Evolutionary conservation across 2,329 filamentous ascomycete species (phyloP).

Genomic region (Cercospora sp.): DNA sequence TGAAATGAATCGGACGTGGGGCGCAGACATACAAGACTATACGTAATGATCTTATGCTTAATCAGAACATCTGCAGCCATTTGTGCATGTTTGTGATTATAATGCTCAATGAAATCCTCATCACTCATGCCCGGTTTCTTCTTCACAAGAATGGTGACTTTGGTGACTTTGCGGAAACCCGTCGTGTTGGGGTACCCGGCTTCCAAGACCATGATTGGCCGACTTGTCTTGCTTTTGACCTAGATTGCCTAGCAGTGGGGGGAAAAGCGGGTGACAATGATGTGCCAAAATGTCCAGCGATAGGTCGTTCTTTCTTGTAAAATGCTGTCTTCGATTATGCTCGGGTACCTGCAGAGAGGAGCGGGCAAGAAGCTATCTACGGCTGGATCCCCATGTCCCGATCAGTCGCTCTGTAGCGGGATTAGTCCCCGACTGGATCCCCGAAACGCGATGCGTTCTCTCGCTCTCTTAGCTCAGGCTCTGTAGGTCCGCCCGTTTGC

Average conservation of each 20-base stretch:
- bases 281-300: background rate
- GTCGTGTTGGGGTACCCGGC: slow-evolving; percentile 48
- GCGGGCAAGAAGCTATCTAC: background rate
- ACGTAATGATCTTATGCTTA: slow-evolving; percentile 48
- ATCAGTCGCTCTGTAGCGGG: background rate
- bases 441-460: background rate
- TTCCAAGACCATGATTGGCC: slow-evolving; percentile 41
- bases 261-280: background rate
- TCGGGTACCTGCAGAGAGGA: slow-evolving; percentile 2
- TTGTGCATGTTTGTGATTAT: slow-evolving; percentile 49
- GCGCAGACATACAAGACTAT: slow-evolving; percentile 44
- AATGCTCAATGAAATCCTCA: slow-evolving; percentile 48
- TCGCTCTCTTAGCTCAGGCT: background rate
- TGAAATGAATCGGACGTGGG: background rate
- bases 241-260: background rate
- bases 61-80: slow-evolving; percentile 47
- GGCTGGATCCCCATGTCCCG: slow-evolving; percentile 6
- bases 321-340: background rate
- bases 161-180: slow-evolving; percentile 51
- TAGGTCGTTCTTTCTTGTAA: background rate
- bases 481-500: background rate
- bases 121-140: slow-evolving; percentile 50
- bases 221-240: background rate
- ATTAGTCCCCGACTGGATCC: background rate
- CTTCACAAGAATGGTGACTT: slow-evolving; percentile 49